Base-by-base conservation (phyloP, 352 stramenopile genomes). In the Elongisporangium undulatum region DNA sequence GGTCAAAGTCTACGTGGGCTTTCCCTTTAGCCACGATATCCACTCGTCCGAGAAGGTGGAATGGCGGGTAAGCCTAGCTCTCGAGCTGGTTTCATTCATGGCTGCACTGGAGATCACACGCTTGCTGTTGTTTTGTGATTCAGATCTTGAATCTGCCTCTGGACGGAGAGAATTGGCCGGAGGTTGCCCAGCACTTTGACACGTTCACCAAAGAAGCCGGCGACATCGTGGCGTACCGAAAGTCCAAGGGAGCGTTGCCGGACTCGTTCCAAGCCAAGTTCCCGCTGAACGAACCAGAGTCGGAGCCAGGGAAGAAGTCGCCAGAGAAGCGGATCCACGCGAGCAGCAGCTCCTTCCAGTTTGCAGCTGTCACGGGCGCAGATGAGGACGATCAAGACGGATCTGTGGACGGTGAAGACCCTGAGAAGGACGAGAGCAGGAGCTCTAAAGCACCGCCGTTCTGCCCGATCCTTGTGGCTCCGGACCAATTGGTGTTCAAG, bases 21-120 rank as follows among this genome's bases (percentile, higher is more conserved):
- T 96, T n/a, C 86, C 87, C 2, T 82, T 96, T 22, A 81, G 75
- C 20, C 86, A 94, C 57, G 76, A 93, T 54, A 92, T 95, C 49
- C 85, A 96, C 67, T 95, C 85, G 38, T 89, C 85, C 0, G 88
- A 96, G 59, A 85, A 87, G 63, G 83, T 96, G 17, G 75, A 95
- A 49, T 96, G 88, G 88, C 71, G 88, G 55, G 82, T 92, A 57
- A n/a, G n/a, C n/a, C n/a, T n/a, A n/a, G n/a, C 16, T 74, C 5
- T 5, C 23, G 5, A 26, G 23, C 23, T 77, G 22, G 6, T 12
- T 58, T 59, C 24, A 10, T 10, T 3, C 3, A 34, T 29, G 20
- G 7, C 54, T 41, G 21, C 1, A 4, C 16, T 26, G 1, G n/a
- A 10, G 19, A 29, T 16, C 7, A 21, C 0, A 62, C 15, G 24